These are phyloP conservation scores for Blepharisma japonicum DNA, from an alignment of 73 alveolate species.

Conservation along the genomic window DNA sequence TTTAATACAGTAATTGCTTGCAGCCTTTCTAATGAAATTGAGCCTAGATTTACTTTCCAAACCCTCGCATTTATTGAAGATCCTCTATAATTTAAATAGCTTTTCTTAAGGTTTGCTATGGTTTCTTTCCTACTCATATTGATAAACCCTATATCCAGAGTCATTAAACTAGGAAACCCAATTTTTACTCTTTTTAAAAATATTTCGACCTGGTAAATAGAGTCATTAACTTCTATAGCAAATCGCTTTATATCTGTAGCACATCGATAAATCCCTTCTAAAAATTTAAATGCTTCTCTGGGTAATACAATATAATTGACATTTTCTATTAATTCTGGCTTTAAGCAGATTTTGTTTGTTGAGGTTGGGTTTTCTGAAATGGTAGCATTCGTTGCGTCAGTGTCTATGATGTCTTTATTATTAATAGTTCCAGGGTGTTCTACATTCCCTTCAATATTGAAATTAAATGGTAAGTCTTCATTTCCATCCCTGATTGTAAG, in stretches of 20 bases:
- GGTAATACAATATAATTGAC: background rate
- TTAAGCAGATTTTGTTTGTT: background rate
- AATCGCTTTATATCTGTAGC: background rate
- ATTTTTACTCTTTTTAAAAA: background rate
- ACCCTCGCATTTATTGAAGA: background rate
- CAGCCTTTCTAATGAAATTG: background rate
- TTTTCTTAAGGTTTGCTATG: background rate
- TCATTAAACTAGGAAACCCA: background rate
- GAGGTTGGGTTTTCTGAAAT: background rate
- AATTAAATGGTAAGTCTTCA: background rate
- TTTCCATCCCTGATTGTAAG: background rate
- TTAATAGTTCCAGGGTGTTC: conserved; percentile 13
- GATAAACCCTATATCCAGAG: background rate
- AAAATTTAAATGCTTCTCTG: background rate
- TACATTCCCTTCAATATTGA: background rate
- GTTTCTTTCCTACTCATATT: background rate
- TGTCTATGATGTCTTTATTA: background rate
- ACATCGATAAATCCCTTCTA: background rate
- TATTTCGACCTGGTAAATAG: background rate
- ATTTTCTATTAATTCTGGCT: background rate
- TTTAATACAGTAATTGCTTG: background rate
- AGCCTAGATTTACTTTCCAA: background rate
- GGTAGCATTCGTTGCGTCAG: background rate
- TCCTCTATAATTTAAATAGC: background rate
- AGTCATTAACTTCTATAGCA: background rate